phyloP scores from a whole-genome alignment of 2,329 filamentous ascomycete genomes.

The Ophiocordyceps sinensis region DNA sequence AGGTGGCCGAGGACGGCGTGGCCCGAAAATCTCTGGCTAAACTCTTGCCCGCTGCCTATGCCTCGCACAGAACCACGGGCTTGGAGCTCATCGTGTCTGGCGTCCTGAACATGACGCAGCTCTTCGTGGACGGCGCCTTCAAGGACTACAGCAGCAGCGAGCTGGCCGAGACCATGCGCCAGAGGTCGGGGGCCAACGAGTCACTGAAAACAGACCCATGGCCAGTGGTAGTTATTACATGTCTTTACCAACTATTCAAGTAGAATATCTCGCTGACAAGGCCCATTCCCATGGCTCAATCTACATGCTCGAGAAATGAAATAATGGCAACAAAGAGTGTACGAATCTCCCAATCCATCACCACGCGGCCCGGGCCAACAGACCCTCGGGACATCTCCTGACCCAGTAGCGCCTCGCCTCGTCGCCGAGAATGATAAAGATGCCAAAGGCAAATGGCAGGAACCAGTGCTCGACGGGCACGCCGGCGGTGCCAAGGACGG shows the following conservation, averaged over 20 bases:
- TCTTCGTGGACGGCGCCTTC: conserved; percentile 27
- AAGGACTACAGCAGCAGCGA: conserved; percentile 10
- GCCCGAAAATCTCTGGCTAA: too few species aligned
- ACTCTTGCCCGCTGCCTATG: too few species aligned
- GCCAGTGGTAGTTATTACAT: too few species aligned
- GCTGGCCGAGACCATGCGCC: conserved; percentile 1
- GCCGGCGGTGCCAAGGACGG: conserved; percentile 40
- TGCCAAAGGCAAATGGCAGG: conserved; percentile 57
- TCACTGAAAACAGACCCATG: too few species aligned
- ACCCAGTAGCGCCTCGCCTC: conserved; percentile 51
- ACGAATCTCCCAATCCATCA: conserved; percentile 3
- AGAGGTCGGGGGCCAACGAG: neutral
- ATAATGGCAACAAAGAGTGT: neutral
- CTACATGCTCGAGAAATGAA: neutral
- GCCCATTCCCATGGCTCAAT: too few species aligned
- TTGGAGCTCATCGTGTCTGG: conserved; percentile 22
- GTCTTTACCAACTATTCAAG: too few species aligned
- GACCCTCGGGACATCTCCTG: conserved; percentile 40
- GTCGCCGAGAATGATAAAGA: conserved; percentile 43
- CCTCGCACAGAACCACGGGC: conserved; percentile 26
- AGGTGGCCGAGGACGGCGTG: too few species aligned
- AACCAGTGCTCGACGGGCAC: conserved; percentile 67
- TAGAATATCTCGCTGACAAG: too few species aligned
- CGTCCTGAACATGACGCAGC: conserved; percentile 15
- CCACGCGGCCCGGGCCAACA: conserved; percentile 48